Percentiles rank a stretch among this genome's conserved stretches.
Conservation (phyloP, 371 early-diverging fungal genomes). For the Coemansia sp. region DNA sequence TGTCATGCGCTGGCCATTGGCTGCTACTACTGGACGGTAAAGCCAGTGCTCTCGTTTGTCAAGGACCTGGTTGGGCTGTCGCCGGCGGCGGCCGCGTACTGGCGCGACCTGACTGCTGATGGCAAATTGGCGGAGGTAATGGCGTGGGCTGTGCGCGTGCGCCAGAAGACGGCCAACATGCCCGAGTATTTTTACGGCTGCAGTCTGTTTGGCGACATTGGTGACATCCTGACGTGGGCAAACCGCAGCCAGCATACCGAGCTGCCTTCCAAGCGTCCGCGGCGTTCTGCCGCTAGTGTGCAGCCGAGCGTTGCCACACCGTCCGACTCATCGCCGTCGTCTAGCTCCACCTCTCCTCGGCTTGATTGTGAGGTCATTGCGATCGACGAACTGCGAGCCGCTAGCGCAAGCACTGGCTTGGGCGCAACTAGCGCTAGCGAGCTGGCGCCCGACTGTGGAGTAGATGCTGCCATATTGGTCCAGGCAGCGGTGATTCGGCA, state of each 20-base stretch:
- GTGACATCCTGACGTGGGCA: not conserved
- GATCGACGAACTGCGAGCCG: constrained; percentile 20
- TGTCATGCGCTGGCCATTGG: constrained; percentile 6
- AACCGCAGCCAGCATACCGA: not conserved
- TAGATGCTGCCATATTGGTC: not conserved
- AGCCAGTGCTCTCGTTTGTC: constrained; percentile 13
- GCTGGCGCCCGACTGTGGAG: not conserved
- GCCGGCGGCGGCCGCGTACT: not conserved
- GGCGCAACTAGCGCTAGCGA: not conserved
- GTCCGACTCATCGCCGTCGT: constrained; percentile 15
- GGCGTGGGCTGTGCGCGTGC: constrained; percentile 3
- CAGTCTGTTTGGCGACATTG: not conserved
- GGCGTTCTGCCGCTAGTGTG: not conserved
- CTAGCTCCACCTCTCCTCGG: constrained; percentile 14
- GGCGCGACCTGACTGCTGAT: not conserved
- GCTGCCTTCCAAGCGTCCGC: too few relatives aligned
- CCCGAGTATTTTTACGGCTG: not conserved
- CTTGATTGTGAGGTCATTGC: constrained; percentile 8
- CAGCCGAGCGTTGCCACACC: constrained; percentile 22
- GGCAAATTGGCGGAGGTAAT: not conserved
- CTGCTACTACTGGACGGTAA: constrained; percentile 28
- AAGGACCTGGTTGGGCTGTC: constrained; percentile 2
- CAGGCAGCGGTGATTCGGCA: constrained; percentile 15
- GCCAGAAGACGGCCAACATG: not conserved
- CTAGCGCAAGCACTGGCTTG: not conserved